phyloP scores from a whole-genome alignment of 192 early-diverging fungal genomes.

The Fimicolochytrium jonesii region DNA sequence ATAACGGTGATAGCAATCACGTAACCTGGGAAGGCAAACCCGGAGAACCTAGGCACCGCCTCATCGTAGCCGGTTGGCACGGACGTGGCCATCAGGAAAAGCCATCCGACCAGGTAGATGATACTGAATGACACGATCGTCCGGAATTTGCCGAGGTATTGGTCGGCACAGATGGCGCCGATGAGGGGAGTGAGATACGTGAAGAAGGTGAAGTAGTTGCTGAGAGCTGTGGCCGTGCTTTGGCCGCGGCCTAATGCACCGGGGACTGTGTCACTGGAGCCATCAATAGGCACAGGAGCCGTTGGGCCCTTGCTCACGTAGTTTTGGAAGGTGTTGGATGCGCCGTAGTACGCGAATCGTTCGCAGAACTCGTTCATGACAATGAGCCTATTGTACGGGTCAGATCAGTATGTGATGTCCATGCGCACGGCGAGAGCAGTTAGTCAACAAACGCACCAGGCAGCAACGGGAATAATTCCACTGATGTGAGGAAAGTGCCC shows the following conservation, averaged over 20 bases:
- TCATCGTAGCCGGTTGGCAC: not conserved
- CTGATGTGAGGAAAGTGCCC: conserved; percentile 7
- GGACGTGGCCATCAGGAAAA: conserved; percentile 24
- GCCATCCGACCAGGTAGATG: conserved; percentile 43
- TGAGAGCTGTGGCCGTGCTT: conserved; percentile 6
- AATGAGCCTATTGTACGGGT: too few species aligned
- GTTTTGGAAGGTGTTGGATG: conserved; percentile 17
- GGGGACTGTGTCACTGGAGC: not conserved
- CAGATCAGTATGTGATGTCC: too few species aligned
- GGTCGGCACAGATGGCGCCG: conserved; percentile 52
- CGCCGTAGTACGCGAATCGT: conserved; percentile 51
- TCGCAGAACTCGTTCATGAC: conserved; percentile 38
- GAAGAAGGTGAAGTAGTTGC: conserved; percentile 30
- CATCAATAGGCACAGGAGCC: too few species aligned
- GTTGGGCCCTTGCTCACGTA: not conserved
- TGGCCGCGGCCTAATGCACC: conserved; percentile 4
- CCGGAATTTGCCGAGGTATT: conserved; percentile 56
- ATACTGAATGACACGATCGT: conserved; percentile 30
- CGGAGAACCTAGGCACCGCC: not conserved
- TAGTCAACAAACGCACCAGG: too few species aligned
- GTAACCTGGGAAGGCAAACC: conserved; percentile 10
- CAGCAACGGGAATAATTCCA: conserved; percentile 10
- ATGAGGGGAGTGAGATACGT: conserved; percentile 52
- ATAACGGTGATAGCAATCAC: conserved; percentile 13
- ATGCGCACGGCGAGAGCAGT: too few species aligned